Conservation (phyloP, 2,329 filamentous ascomycete genomes). For the Talaromyces sp. region DNA sequence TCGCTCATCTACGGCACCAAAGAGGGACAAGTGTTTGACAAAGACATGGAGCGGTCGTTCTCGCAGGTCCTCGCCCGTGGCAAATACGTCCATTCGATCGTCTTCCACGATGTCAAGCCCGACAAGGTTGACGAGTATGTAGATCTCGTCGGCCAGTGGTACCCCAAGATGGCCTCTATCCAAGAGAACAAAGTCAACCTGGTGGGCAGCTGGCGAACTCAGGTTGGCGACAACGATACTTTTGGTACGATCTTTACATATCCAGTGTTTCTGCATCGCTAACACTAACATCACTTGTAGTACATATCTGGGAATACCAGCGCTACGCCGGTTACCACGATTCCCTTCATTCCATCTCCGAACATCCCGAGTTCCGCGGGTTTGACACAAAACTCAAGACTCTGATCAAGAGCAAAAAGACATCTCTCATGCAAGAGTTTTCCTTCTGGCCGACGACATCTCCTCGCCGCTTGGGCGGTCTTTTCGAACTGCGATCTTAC, state of each 20-base stretch:
- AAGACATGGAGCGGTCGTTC: constrained; percentile 93
- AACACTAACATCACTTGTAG: constrained; percentile 43
- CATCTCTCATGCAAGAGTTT: constrained; percentile 98
- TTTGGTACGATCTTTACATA: constrained; percentile 63
- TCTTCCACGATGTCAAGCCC: constrained; percentile 91
- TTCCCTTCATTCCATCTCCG: constrained; percentile 78
- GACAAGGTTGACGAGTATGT: constrained; percentile 95
- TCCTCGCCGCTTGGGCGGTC: constrained; percentile 80
- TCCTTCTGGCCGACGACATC: constrained; percentile 98
- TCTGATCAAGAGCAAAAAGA: constrained; percentile 79
- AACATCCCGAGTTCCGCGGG: constrained; percentile 74
- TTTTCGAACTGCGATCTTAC: constrained; percentile 96
- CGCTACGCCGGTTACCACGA: constrained; percentile 93
- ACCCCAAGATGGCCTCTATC: constrained; percentile 78
- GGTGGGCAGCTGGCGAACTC: constrained; percentile 96
- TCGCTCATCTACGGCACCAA: constrained; percentile 96
- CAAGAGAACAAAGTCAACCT: constrained; percentile 92
- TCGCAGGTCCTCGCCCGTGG: constrained; percentile 90
- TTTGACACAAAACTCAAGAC: constrained; percentile 81
- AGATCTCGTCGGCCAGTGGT: constrained; percentile 83
- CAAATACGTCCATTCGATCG: constrained; percentile 98
- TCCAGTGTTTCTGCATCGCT: background rate
- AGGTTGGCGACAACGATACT: constrained; percentile 94
- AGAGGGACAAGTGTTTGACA: constrained; percentile 88
- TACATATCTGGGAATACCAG: constrained; percentile 99